Conservation (phyloP, 805 yeast species). For the Candida insectorum region DNA sequence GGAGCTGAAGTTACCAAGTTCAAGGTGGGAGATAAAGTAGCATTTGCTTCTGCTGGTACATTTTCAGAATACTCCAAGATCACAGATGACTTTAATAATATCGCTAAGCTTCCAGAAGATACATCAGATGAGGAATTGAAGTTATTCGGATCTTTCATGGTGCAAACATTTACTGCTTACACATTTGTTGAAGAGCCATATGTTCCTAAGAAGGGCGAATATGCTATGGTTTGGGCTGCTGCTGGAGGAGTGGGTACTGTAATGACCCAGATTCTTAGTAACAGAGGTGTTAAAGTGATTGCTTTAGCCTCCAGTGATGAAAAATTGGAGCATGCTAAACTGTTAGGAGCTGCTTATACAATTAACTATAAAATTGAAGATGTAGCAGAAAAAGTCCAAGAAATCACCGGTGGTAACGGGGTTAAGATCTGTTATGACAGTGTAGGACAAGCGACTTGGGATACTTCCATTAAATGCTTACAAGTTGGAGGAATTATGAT, state of each 20-base stretch:
- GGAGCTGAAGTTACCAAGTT: conserved; percentile 56
- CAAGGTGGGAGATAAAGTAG: conserved; percentile 69
- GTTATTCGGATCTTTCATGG: conserved; percentile 54
- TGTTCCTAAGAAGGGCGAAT: conserved; percentile 65
- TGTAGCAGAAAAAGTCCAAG: conserved; percentile 50
- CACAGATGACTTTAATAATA: conserved; percentile 25
- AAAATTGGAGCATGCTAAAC: conserved; percentile 62
- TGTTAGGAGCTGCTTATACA: conserved; percentile 71
- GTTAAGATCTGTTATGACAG: conserved; percentile 70
- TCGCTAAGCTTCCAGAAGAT: conserved; percentile 49
- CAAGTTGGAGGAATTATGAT: conserved; percentile 73
- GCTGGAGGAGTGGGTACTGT: conserved; percentile 92
- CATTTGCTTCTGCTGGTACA: conserved; percentile 47
- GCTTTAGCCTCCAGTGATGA: conserved; percentile 80
- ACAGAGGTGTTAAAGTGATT: conserved; percentile 74
- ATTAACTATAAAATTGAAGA: conserved; percentile 57
- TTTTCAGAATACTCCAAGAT: conserved; percentile 74
- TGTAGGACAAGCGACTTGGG: conserved; percentile 75
- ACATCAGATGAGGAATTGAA: conserved; percentile 48
- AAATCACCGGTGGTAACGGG: conserved; percentile 64
- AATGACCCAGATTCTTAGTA: conserved; percentile 58
- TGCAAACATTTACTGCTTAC: conserved; percentile 80
- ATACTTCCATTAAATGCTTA: conserved; percentile 55
- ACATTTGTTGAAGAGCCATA: conserved; percentile 68
- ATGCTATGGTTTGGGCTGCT: conserved; percentile 80